phyloP scores from a whole-genome alignment of 192 early-diverging fungal genomes.

The Podochytrium sp. region DNA sequence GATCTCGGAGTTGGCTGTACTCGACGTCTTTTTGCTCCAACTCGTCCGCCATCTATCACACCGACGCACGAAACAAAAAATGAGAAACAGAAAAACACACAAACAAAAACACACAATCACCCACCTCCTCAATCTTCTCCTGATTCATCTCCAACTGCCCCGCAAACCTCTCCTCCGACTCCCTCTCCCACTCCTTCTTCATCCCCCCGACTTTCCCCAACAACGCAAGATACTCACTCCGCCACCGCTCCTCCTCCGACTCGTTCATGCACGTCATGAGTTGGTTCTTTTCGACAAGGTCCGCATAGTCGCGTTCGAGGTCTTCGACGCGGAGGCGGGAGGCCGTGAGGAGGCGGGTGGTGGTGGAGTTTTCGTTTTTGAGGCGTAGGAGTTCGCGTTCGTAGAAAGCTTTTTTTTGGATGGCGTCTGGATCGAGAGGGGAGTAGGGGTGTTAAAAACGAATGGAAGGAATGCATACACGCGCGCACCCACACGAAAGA shows the following conservation, averaged over 20 bases:
- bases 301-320: not conserved
- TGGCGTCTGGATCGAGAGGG: not conserved
- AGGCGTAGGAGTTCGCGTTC: not conserved
- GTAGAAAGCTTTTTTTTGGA: not conserved
- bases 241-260: not conserved
- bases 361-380: not conserved
- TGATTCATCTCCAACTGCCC: not conserved
- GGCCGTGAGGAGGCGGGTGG: not conserved
- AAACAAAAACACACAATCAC: not conserved
- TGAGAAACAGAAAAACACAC: not conserved
- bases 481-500: too few species aligned
- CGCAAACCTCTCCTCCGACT: not conserved
- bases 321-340: not conserved
- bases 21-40: constrained; percentile 13
- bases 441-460: too few species aligned
- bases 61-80: not conserved
- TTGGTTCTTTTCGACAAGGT: not conserved
- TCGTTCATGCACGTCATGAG: not conserved
- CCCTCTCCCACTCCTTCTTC: not conserved
- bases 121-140: constrained; percentile 5
- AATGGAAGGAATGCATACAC: too few species aligned
- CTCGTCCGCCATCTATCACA: not conserved
- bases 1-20: not conserved
- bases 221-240: not conserved
- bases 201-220: not conserved